Percentiles rank a stretch among this genome's conserved stretches.
Conservation (phyloP, 2,329 filamentous ascomycete species). For the Microascus cirrosus region DNA sequence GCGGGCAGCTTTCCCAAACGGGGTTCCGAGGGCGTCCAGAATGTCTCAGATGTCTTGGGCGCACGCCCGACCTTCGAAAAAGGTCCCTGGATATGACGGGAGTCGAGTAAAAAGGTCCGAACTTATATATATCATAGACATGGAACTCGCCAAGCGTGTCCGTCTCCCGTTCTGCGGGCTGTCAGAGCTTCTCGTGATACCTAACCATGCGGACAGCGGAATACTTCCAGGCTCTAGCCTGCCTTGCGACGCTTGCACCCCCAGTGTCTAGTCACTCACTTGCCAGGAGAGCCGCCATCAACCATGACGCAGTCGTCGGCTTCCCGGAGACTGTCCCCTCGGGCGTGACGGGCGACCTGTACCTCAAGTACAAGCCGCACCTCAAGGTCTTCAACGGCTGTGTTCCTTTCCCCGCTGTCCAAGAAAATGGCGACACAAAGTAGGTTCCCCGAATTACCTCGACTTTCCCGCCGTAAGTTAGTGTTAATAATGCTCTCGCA, state of each 20-base stretch:
- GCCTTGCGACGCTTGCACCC: neutral
- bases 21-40: neutral
- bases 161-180: neutral
- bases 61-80: neutral
- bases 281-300: conserved; percentile 11
- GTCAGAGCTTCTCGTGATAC: neutral
- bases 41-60: neutral
- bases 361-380: conserved; percentile 17
- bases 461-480: neutral
- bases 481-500: conserved; percentile 3
- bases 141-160: neutral
- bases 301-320: conserved; percentile 14
- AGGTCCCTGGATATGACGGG: neutral
- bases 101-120: neutral
- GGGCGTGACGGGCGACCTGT: conserved; percentile 13
- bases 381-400: conserved; percentile 42
- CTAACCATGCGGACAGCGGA: neutral
- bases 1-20: neutral
- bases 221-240: neutral
- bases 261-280: neutral
- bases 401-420: conserved; percentile 51
- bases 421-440: conserved; percentile 44
- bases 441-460: conserved; percentile 17
- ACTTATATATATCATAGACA: neutral
- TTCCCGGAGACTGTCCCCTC: conserved; percentile 14